Conservation (phyloP, 441 rosid genomes). For the Omphalea diandra region DNA sequence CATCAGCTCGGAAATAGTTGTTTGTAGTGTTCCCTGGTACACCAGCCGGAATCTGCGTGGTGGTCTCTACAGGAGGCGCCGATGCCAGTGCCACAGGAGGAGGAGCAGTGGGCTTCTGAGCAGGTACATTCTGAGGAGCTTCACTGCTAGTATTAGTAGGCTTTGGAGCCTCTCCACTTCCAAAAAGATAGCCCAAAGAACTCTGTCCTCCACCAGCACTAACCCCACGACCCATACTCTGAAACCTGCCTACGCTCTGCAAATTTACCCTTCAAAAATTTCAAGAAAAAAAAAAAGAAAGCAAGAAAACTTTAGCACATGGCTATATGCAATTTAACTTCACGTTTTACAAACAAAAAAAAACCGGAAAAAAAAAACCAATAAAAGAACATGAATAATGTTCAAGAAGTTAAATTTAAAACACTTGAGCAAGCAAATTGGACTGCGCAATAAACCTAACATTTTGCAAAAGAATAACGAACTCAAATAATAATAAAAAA, state of each 20-base stretch:
- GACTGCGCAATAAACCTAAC: too few species aligned
- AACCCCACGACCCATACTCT: constrained; percentile 63
- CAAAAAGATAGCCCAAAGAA: constrained; percentile 63
- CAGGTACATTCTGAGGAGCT: constrained; percentile 26
- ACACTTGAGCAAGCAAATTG: too few species aligned
- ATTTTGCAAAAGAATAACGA: background rate
- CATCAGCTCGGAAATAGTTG: constrained; percentile 48
- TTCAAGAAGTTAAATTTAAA: too few species aligned
- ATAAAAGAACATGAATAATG: too few species aligned
- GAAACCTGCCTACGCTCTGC: background rate
- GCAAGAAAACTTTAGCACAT: background rate
- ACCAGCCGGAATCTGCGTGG: constrained; percentile 50
- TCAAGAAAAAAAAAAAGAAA: background rate
- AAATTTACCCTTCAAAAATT: background rate
- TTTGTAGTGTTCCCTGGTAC: constrained; percentile 39
- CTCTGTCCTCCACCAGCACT: constrained; percentile 72
- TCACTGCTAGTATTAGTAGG: constrained; percentile 21
- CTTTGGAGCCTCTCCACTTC: constrained; percentile 50
- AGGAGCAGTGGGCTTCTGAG: constrained; percentile 17
- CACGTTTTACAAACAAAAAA: too few species aligned
- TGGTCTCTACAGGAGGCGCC: constrained; percentile 25
- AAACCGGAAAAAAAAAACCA: too few species aligned
- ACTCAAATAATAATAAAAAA: too few species aligned
- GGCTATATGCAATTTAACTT: too few species aligned
- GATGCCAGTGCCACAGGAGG: too few species aligned